Evolutionary conservation across 1,139 yeast genomes (phyloP).

Genomic region (Taiozyma onychis): DNA sequence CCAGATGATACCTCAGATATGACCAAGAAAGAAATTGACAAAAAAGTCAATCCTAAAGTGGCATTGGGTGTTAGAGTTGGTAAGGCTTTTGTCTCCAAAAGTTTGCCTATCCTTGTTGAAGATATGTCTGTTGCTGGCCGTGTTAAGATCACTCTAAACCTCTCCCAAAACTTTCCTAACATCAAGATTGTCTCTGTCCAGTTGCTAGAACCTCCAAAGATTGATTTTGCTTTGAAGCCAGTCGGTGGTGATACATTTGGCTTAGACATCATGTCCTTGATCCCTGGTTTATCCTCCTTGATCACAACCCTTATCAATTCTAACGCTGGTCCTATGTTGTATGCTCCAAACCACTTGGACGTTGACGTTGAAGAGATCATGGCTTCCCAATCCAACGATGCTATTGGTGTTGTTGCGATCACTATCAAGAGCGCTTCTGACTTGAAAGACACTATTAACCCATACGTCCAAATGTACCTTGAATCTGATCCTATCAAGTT

Average conservation of each 20-base stretch:
- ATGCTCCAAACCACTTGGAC: constrained; percentile 79
- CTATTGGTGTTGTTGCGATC: constrained; percentile 63
- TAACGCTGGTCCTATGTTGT: constrained; percentile 66
- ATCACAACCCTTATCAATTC: constrained; percentile 66
- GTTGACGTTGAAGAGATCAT: constrained; percentile 66
- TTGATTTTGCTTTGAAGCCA: constrained; percentile 78
- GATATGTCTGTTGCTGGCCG: constrained; percentile 72
- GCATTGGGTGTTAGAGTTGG: constrained; percentile 76
- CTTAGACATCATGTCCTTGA: constrained; percentile 72
- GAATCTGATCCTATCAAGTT: constrained; percentile 40
- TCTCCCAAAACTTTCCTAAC: constrained; percentile 66
- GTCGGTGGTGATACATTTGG: constrained; percentile 85
- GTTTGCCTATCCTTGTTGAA: constrained; percentile 71
- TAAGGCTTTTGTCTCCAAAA: constrained; percentile 68
- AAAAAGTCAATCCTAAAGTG: constrained; percentile 71
- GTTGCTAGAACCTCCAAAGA: constrained; percentile 69
- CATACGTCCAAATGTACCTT: constrained; percentile 48
- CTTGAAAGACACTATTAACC: constrained; percentile 50
- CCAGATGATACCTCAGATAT: constrained; percentile 79
- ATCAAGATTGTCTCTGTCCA: constrained; percentile 65
- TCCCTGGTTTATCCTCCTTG: constrained; percentile 74
- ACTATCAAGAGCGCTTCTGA: constrained; percentile 49
- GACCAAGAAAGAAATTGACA: constrained; percentile 68
- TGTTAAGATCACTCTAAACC: constrained; percentile 58
- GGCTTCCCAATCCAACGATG: constrained; percentile 57